Base-by-base conservation (phyloP, 345 rosid genomes). In the Populus alba region DNA sequence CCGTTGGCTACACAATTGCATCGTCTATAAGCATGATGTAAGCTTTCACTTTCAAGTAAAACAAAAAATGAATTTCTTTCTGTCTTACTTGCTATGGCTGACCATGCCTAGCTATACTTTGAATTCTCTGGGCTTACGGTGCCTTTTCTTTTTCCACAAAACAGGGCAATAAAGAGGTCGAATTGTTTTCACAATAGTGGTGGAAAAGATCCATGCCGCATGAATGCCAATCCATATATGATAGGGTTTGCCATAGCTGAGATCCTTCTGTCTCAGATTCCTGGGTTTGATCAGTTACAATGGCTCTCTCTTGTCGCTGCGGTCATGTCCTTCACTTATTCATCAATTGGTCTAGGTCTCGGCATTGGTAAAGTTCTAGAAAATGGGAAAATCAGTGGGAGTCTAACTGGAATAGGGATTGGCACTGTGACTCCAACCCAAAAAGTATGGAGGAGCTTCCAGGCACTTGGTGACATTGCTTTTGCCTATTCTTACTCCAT, bases 261-360 rank as follows among this genome's bases (percentile, higher is more conserved):
- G 73, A 85, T 92, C 33, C 0, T 92, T 23, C 77, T 88, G 81
- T 94, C 98, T 13, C 98, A 94, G 77, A 94, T 94, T 78, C 97
- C 94, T 17, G 95, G 89, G 66, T 92, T 94, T 77, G 92, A 91
- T 75, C 97, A 90, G 85, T 81, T 96, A 51, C 90, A 92, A 92
- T 94, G 98, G 98, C 92, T 94, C 77, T 93, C 99, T 62, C 85
- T 90, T 66, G 88, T 94, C 9, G 99, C 95, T 6, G 97, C 99
- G 7, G 89, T 91, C 75, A 96, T 96, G 99, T 94, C 98, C 37
- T 96, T 93, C 85, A 90, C 99, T 70, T 94, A 93, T 90, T 93
- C 98, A 1, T 68, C 88, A n/a, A 91, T 96, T 71, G 98, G 99
- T 57, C 91, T 96, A 3, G 94, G 90, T 47, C 98, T 96, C 1